Evolutionary conservation across 176 grass and related monocot genomes (phyloP).

Genomic region (Pontederia crassipes): DNA sequence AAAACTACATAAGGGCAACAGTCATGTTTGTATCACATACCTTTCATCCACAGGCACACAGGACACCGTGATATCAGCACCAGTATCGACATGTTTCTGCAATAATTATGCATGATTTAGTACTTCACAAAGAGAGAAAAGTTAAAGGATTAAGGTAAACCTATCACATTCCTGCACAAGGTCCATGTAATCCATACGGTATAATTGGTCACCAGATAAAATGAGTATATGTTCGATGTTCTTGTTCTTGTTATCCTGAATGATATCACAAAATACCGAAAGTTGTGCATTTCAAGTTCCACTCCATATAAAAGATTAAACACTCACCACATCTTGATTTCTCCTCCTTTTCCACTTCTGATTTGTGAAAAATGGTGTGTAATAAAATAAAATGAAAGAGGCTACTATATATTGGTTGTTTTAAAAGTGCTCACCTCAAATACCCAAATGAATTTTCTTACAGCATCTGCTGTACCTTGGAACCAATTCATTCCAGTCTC

Average conservation of each 20-base stretch:
- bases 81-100: constrained; percentile 62
- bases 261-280: constrained; percentile 6
- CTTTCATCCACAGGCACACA: constrained; percentile 47
- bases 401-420: neutral
- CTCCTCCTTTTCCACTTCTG: neutral
- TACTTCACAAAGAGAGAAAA: neutral
- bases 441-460: constrained; percentile 71
- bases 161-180: constrained; percentile 36
- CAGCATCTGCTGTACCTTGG: constrained; percentile 44
- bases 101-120: constrained; percentile 4
- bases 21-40: constrained; percentile 21
- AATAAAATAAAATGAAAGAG: no score
- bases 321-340: neutral
- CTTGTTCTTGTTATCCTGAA: constrained; percentile 41
- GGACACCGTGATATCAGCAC: constrained; percentile 58
- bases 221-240: constrained; percentile 59
- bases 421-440: constrained; percentile 31
- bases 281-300: neutral
- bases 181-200: constrained; percentile 76
- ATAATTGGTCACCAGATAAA: constrained; percentile 68
- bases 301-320: neutral
- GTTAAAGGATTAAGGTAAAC: neutral
- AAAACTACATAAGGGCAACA: neutral
- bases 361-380: neutral
- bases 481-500: constrained; percentile 66